A percentile compares a stretch with the other conserved stretches of the same genome.
phyloP scores from a whole-genome alignment of 768 basidiomycete genomes.

The Daedalea quercina region DNA sequence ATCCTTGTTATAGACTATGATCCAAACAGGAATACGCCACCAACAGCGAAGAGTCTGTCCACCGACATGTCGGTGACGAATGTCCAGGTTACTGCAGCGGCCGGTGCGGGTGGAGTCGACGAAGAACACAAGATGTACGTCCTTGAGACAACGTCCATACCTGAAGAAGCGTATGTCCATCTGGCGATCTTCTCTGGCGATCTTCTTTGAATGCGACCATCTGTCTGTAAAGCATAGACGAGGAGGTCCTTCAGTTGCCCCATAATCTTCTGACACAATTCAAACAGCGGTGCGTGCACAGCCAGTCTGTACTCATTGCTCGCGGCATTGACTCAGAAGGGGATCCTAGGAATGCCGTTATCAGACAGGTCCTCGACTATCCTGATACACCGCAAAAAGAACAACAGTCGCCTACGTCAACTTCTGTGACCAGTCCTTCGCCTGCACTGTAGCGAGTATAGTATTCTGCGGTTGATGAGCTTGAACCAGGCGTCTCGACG shows the following conservation, averaged over 20 bases:
- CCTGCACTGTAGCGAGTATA: background rate
- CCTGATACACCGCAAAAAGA: conserved; percentile 5
- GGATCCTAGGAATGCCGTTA: conserved; percentile 38
- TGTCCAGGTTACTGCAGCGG: conserved; percentile 65
- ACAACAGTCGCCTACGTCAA: background rate
- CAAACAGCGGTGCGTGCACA: conserved; percentile 50
- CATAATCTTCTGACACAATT: conserved; percentile 51
- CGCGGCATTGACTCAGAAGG: background rate
- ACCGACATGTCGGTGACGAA: conserved; percentile 43
- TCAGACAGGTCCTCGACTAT: conserved; percentile 55
- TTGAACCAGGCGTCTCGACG: too few species aligned
- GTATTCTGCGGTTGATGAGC: too few species aligned
- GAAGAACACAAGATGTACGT: conserved; percentile 57
- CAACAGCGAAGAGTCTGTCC: conserved; percentile 48
- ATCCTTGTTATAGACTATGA: conserved; percentile 71
- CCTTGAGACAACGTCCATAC: conserved; percentile 50
- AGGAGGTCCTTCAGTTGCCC: conserved; percentile 33
- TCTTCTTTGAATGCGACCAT: background rate
- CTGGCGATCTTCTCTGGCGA: background rate
- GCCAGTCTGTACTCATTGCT: conserved; percentile 14
- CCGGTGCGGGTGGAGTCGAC: conserved; percentile 54
- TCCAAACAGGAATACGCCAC: conserved; percentile 28
- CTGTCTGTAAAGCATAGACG: conserved; percentile 5
- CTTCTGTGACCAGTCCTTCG: background rate
- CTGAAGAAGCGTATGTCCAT: conserved; percentile 42